Base-by-base conservation (phyloP, 2,329 filamentous ascomycete species). In the Magnaporthiopsis incrustans region DNA sequence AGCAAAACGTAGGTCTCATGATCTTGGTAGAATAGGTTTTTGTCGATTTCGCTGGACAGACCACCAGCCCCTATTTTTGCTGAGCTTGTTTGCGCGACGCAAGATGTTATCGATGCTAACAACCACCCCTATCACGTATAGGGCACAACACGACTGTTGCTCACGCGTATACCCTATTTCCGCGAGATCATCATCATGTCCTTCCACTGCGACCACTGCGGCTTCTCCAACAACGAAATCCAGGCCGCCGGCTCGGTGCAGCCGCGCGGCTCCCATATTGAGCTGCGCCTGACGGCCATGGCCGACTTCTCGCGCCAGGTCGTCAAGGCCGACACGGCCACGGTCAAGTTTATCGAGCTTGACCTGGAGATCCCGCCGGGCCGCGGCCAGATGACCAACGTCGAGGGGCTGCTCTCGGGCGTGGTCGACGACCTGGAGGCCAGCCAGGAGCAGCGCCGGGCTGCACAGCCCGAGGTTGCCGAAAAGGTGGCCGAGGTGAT, bases 141-240 rank as follows among this genome's bases (percentile, higher is more conserved):
- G 90, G 95, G 95, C 71, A 85, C 81, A 1, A 99, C 95, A 18
- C 85, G 89, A 65, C 85, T 99, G 27, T 86, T 99, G 58, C 86
- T 99, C 64, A 96, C 96, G 22, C 87, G 87, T 68, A 97, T 99
- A 64, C 95, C 95, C 22, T 98, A 92, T 82, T 99, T 99, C 82
- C 92, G 92, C 79, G 94, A 99, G 76, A 88, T 99, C 67, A 92
- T 99, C 71, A 86, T 99, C 76, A 97, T 97, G 88, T 98, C 94
- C 67, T 99, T 99, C 77, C 85, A 86, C 69, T 99, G 95, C 81
- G 87, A 91, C 7, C 86, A 97, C 77, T 99, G 95, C 79, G 81
- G 87, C 73, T 89, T 94, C 77, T 87, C 89, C 69, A 97, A 98
- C 80, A 93, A 93, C 76, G 94, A 97, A 71, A 90, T 99, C 70